Evolutionary conservation across 805 yeast species (phyloP), one percentile per base, ranked within the genome.

Genomic region (Barnettozyma sp.): DNA sequence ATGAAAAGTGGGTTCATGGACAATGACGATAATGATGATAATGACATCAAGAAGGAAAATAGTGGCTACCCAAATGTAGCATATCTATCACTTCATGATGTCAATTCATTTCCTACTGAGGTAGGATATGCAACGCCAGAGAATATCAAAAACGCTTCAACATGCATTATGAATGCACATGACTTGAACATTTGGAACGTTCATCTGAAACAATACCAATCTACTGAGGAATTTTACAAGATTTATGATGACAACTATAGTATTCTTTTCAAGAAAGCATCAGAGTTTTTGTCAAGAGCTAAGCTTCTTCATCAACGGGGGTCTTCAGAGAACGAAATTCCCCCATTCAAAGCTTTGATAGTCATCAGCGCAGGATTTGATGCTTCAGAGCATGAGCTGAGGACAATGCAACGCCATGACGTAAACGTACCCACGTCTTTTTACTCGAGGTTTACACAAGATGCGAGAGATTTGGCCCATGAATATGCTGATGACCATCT

Each of bases 361-460:
- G 69, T 80, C n/a, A 66, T 84, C 2, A 82, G 94, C 29, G 88
- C 94, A 0, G 95, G 95, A 2, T 85, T 84, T 54, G 95, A 84
- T 59, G 94, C 92, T 3, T 76, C 83, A 13, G 95, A 84, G 53
- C 78, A 71, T 55, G 95, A 84, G 52, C 78, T 77, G 39, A 73
- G 74, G n/a, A 73, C 78, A 33, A 85, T 84, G 94, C 94, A 84
- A 57, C 65, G 94, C 36, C 94, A 85, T 54, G 75, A 76, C 0
- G 84, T 81, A 18, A 77, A 79, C 48, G 86, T 84, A 9, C 95
- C 95, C 4, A 82, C 94, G 0, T 71, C 79, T 14, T 84, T 85
- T 50, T 84, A 79, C 54, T 70, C 82, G 14, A 68, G 66, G 27
- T 83, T 84, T 50, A 78, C 94, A 5, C 66, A 68, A 24, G 94